phyloP scores from a whole-genome alignment of 345 rosid genomes.

The Gossypium stocksii region DNA sequence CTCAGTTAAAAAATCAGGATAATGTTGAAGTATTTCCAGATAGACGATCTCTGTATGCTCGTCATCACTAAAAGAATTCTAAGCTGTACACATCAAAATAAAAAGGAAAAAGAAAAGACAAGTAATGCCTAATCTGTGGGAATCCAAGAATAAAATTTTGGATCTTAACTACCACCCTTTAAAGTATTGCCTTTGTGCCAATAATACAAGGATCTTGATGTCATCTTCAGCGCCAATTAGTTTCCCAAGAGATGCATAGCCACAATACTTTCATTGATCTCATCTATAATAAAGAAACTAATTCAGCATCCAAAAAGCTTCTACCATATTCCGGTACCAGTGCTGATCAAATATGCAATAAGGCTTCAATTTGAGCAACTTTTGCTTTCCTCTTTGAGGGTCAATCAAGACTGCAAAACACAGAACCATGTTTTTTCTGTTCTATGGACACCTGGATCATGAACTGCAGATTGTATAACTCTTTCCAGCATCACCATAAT shows the following conservation, averaged over 20 bases:
- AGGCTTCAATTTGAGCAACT: conserved; percentile 1
- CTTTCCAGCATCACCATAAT: conserved; percentile 20
- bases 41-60: conserved; percentile 26
- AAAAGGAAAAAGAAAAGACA: conserved; percentile 32
- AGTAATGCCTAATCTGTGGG: conserved; percentile 30
- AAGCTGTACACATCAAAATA: conserved; percentile 47
- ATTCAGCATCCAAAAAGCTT: conserved; percentile 12
- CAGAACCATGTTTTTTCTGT: conserved; percentile 15
- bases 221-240: conserved; percentile 16
- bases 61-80: conserved; percentile 49
- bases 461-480: conserved; percentile 21
- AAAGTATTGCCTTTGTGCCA: conserved; percentile 20
- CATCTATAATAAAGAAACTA: conserved; percentile 18
- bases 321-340: conserved; percentile 3
- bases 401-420: conserved; percentile 6
- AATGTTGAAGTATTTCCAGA: conserved; percentile 22
- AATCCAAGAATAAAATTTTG: conserved; percentile 22
- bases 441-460: conserved; percentile 17
- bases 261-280: conserved; percentile 25
- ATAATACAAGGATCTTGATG: conserved; percentile 22
- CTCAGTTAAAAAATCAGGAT: conserved; percentile 28
- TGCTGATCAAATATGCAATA: conserved; percentile 8
- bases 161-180: conserved; percentile 34
- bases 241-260: conserved; percentile 24
- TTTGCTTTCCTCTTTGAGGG: conserved; percentile 12